A percentile compares a stretch with the other conserved stretches of the same genome.
These are phyloP conservation scores for Aspergillus calidoustus DNA, from an alignment of 2,329 filamentous ascomycete genomes.

Conservation along the genomic window DNA sequence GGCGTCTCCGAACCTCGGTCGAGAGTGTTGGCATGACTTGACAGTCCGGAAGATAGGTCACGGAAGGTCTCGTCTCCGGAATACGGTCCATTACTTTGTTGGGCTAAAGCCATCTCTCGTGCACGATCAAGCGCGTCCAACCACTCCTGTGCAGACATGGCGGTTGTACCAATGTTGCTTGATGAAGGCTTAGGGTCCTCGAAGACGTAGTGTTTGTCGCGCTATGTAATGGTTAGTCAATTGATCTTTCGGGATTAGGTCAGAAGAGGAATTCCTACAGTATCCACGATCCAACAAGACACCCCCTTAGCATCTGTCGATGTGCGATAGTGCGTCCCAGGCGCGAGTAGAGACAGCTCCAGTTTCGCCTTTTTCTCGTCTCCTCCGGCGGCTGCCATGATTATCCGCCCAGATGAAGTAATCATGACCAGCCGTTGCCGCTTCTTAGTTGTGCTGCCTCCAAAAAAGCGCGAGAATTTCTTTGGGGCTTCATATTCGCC, in stretches of 20 bases:
- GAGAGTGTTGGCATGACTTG: slow-evolving; percentile 61
- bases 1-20: slow-evolving; percentile 47
- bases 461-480: slow-evolving; percentile 93
- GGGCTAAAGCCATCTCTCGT: slow-evolving; percentile 78
- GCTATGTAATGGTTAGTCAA: slow-evolving; percentile 57
- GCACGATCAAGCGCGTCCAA: slow-evolving; percentile 85
- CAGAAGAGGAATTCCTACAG: slow-evolving; percentile 64
- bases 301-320: slow-evolving; percentile 86
- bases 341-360: slow-evolving; percentile 80
- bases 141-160: slow-evolving; percentile 84
- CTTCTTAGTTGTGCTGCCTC: slow-evolving; percentile 88
- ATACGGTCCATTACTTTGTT: slow-evolving; percentile 70
- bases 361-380: slow-evolving; percentile 95
- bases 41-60: slow-evolving; percentile 72
- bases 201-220: slow-evolving; percentile 88
- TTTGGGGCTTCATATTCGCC: slow-evolving; percentile 72
- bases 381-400: slow-evolving; percentile 87
- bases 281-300: slow-evolving; percentile 88
- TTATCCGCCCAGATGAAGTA: slow-evolving; percentile 85
- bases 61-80: slow-evolving; percentile 71
- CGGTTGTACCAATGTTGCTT: slow-evolving; percentile 65
- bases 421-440: slow-evolving; percentile 92
- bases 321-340: slow-evolving; percentile 77
- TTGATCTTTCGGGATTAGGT: slow-evolving; percentile 7
- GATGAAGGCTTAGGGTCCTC: slow-evolving; percentile 83